Percentiles rank a stretch among this genome's conserved stretches.
These are phyloP conservation scores for Mucor irregularis DNA, from an alignment of 371 early-diverging fungal genomes.

Conservation along the genomic window DNA sequence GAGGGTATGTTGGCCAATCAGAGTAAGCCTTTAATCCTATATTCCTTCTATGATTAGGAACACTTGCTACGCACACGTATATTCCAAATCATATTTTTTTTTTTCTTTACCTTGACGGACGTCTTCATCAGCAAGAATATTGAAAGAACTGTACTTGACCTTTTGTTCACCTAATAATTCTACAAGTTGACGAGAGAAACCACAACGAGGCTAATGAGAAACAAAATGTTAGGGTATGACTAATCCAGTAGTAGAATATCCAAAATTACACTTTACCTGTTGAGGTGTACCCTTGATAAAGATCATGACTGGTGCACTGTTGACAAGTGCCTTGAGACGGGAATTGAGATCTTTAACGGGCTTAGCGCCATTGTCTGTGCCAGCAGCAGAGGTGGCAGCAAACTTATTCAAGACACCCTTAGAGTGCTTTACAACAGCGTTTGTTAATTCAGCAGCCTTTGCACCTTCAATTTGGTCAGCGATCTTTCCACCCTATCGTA, in stretches of 20 bases:
- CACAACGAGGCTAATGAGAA: constrained; percentile 66
- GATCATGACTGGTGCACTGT: constrained; percentile 77
- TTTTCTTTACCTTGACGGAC: constrained; percentile 71
- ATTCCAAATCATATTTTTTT: not conserved
- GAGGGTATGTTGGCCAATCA: constrained; percentile 94
- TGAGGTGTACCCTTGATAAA: constrained; percentile 95
- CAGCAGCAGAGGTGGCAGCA: constrained; percentile 18
- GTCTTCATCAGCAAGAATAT: constrained; percentile 88
- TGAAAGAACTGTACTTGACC: constrained; percentile 79
- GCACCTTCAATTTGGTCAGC: constrained; percentile 87
- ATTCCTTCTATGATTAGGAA: not conserved
- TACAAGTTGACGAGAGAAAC: constrained; percentile 75
- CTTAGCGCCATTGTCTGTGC: constrained; percentile 28
- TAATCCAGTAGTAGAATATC: constrained; percentile 1
- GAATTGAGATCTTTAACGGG: constrained; percentile 61
- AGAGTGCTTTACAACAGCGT: constrained; percentile 70
- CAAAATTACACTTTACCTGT: constrained; percentile 37
- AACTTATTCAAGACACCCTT: constrained; percentile 52
- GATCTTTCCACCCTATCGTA: constrained; percentile 64
- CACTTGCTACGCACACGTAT: not conserved
- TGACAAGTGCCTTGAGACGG: constrained; percentile 69
- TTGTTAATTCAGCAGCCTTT: constrained; percentile 79
- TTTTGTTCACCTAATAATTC: constrained; percentile 69
- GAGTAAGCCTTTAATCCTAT: constrained; percentile 78
- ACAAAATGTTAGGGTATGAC: constrained; percentile 14